Percentiles rank a stretch among this genome's conserved stretches.
phyloP scores from a whole-genome alignment of 768 basidiomycete genomes.

The Podaxis pistillaris region DNA sequence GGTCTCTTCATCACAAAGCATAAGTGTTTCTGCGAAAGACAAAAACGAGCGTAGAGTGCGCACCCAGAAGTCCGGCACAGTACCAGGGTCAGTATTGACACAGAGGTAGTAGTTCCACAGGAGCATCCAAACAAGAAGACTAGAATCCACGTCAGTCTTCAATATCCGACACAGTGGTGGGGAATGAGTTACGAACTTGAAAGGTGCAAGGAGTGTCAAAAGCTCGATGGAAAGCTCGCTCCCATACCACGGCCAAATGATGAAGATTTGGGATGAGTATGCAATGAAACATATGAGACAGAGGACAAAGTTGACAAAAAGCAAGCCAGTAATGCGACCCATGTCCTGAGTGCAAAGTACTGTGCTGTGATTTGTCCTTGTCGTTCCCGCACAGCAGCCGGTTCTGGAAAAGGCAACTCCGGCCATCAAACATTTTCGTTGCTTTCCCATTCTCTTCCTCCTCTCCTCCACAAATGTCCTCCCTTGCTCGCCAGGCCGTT shows the following conservation, averaged over 20 bases:
- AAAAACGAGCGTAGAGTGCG: constrained; percentile 21
- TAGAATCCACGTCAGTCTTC: constrained; percentile 28
- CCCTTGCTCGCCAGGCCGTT: neutral
- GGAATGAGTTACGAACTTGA: constrained; percentile 66
- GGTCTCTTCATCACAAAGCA: constrained; percentile 55
- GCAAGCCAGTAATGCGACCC: constrained; percentile 35
- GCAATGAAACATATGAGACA: constrained; percentile 83
- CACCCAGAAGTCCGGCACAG: constrained; percentile 79
- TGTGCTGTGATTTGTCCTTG: neutral
- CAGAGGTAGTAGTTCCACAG: constrained; percentile 89
- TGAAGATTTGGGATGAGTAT: constrained; percentile 84
- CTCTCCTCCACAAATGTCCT: neutral
- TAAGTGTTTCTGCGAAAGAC: constrained; percentile 4
- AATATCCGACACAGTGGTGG: too few species aligned
- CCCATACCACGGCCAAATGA: constrained; percentile 94
- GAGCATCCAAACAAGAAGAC: constrained; percentile 71
- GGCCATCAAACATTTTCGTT: neutral
- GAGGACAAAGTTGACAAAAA: constrained; percentile 69
- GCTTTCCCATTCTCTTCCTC: neutral
- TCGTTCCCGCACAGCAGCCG: neutral
- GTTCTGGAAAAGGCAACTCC: constrained; percentile 6
- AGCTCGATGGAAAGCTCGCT: constrained; percentile 70
- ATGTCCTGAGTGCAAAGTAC: neutral
- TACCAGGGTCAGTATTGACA: constrained; percentile 81
- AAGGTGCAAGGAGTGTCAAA: constrained; percentile 74